Conservation (phyloP, 2,329 filamentous ascomycete genomes). For the Colletotrichum viniferum region DNA sequence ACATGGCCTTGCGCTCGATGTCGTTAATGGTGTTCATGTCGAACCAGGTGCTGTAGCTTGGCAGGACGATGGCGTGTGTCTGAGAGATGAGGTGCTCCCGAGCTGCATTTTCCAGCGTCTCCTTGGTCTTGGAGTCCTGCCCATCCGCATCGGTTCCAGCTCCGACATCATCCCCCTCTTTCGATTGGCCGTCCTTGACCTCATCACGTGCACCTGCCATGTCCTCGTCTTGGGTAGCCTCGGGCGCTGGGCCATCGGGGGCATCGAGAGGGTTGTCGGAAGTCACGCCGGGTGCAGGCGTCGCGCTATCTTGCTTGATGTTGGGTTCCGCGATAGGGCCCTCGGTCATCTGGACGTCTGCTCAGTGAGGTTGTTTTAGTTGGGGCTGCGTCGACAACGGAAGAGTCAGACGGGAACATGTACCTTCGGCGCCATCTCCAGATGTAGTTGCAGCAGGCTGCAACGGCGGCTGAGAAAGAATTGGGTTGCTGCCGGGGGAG, state of each 20-base stretch:
- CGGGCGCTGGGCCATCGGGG: constrained; percentile 65
- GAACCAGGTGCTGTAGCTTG: constrained; percentile 98
- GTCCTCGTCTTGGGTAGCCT: constrained; percentile 76
- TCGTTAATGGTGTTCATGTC: constrained; percentile 94
- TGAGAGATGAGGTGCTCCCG: constrained; percentile 92
- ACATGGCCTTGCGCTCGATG: constrained; percentile 91
- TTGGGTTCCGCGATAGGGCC: constrained; percentile 47
- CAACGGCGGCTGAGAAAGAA: constrained; percentile 59
- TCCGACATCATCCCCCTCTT: constrained; percentile 48
- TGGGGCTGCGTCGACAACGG: not conserved
- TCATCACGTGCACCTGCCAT: constrained; percentile 71
- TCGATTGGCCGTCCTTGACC: constrained; percentile 46
- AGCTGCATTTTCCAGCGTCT: constrained; percentile 82
- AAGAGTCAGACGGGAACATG: constrained; percentile 8
- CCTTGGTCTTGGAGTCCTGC: constrained; percentile 74
- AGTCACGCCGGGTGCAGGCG: constrained; percentile 56
- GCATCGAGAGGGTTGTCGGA: constrained; percentile 73
- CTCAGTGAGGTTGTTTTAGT: not conserved
- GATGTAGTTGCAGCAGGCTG: constrained; percentile 28
- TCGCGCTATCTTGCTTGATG: constrained; percentile 66
- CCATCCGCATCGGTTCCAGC: constrained; percentile 50
- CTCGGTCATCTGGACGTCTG: constrained; percentile 70
- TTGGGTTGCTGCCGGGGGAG: constrained; percentile 61
- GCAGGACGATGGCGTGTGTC: constrained; percentile 93
- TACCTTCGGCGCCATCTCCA: constrained; percentile 13